Evolutionary conservation across 495 filamentous ascomycete species (phyloP).

Genomic region (Wilcoxina mikolae): DNA sequence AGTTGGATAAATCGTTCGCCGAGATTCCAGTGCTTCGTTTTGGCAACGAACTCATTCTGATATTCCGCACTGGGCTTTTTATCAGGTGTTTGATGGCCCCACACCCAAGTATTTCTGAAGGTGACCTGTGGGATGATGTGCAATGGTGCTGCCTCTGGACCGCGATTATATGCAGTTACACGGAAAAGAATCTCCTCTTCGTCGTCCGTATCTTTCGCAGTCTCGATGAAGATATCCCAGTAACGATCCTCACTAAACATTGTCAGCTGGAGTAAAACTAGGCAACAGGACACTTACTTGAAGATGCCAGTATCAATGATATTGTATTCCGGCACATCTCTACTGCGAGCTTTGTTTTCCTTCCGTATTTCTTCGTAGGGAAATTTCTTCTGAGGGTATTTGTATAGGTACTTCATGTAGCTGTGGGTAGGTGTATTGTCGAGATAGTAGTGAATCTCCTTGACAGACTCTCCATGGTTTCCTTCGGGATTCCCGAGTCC

Average conservation of each 20-base stretch:
- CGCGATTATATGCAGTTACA: slow-evolving; percentile 89
- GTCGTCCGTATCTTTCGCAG: slow-evolving; percentile 78
- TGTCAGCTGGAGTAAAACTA: not conserved
- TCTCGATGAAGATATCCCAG: slow-evolving; percentile 96
- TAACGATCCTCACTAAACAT: slow-evolving; percentile 56
- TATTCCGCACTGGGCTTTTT: slow-evolving; percentile 63
- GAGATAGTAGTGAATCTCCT: slow-evolving; percentile 88
- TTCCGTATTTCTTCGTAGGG: slow-evolving; percentile 76
- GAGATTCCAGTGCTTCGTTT: slow-evolving; percentile 58
- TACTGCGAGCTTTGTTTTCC: slow-evolving; percentile 63
- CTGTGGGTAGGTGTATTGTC: slow-evolving; percentile 89
- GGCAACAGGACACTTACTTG: slow-evolving; percentile 30
- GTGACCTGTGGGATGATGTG: slow-evolving; percentile 92
- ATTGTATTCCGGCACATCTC: slow-evolving; percentile 73
- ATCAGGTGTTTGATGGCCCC: slow-evolving; percentile 57
- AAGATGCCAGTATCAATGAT: slow-evolving; percentile 83
- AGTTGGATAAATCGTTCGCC: slow-evolving; percentile 73
- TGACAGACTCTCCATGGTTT: slow-evolving; percentile 91
- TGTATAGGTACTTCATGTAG: slow-evolving; percentile 98
- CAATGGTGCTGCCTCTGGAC: slow-evolving; percentile 72
- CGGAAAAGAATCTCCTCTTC: slow-evolving; percentile 86
- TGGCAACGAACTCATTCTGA: slow-evolving; percentile 47
- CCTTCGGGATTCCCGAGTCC: slow-evolving; percentile 90
- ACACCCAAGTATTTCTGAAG: slow-evolving; percentile 95
- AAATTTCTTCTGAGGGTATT: slow-evolving; percentile 82